phyloP scores from a whole-genome alignment of 2,329 filamentous ascomycete species.

The Penicillium rolfsii region DNA sequence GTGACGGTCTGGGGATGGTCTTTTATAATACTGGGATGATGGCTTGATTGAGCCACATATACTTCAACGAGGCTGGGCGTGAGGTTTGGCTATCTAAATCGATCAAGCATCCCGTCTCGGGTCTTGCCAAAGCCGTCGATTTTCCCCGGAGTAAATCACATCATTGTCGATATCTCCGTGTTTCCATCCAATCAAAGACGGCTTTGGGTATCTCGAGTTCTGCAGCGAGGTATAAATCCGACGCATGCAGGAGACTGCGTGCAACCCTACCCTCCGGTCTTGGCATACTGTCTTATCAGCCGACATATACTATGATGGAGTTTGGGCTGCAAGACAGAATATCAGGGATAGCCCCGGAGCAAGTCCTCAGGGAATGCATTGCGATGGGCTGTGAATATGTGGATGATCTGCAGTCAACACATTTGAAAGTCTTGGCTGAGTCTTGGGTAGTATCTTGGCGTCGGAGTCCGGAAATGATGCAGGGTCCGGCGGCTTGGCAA shows the following conservation, averaged over 20 bases:
- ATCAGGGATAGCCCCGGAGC: background rate
- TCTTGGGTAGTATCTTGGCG: slow-evolving; percentile 30
- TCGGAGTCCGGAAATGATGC: slow-evolving; percentile 24
- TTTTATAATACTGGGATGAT: background rate
- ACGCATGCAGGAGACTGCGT: slow-evolving; percentile 13
- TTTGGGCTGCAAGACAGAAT: background rate
- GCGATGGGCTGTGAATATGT: background rate
- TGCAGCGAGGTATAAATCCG: slow-evolving; percentile 1
- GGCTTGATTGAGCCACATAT: background rate
- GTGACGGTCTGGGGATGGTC: background rate
- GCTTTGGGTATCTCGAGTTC: slow-evolving; percentile 1
- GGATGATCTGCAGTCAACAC: slow-evolving; percentile 15
- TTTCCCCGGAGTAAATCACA: background rate
- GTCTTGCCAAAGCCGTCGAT: background rate
- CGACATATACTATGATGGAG: background rate
- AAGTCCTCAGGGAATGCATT: background rate
- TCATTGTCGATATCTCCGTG: background rate
- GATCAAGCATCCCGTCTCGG: background rate
- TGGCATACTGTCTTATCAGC: slow-evolving; percentile 6
- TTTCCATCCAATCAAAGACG: slow-evolving; percentile 6
- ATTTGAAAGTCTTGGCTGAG: slow-evolving; percentile 6
- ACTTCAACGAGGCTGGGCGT: background rate
- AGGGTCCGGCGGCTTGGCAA: slow-evolving; percentile 20
- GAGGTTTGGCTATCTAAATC: too few species aligned
- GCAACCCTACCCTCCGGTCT: slow-evolving; percentile 16